A percentile compares a stretch with the other conserved stretches of the same genome.
Evolutionary conservation across 306 rosid genomes (phyloP).

Genomic region (Crataegus laevigata): DNA sequence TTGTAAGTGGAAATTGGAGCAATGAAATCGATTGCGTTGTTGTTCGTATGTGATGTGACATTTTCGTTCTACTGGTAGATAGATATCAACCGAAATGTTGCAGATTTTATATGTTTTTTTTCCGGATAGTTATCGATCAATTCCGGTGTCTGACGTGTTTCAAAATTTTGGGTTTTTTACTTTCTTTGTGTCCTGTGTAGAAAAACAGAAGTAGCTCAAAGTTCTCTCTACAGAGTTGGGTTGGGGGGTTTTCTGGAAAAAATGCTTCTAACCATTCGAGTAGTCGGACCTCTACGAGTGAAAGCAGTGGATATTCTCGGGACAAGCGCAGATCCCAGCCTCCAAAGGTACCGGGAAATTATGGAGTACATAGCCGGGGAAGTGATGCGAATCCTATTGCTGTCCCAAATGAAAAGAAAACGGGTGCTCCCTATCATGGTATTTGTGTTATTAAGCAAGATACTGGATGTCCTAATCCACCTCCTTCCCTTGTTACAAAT

Average conservation of each 20-base stretch:
- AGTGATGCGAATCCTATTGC: constrained; percentile 27
- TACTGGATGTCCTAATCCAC: constrained; percentile 29
- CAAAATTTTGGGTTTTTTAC: not conserved
- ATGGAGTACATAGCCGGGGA: constrained; percentile 26
- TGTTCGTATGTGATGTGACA: not conserved
- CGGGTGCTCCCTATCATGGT: constrained; percentile 16
- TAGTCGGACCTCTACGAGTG: constrained; percentile 31
- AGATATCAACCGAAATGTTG: not conserved
- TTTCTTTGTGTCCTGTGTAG: constrained; percentile 37
- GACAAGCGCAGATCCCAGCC: constrained; percentile 40
- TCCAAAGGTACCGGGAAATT: constrained; percentile 38
- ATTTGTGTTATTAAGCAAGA: constrained; percentile 26
- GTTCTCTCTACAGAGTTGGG: constrained; percentile 79
- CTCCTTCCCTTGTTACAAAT: constrained; percentile 22
- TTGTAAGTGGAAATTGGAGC: not conserved
- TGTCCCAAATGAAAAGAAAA: constrained; percentile 32
- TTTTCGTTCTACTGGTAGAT: not conserved
- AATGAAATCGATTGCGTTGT: not conserved
- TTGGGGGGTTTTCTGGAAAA: constrained; percentile 66
- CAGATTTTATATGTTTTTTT: not conserved
- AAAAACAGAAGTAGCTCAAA: constrained; percentile 82
- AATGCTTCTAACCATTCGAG: constrained; percentile 34
- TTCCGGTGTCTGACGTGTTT: not conserved
- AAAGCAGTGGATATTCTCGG: constrained; percentile 23
- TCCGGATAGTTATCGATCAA: not conserved